Base-by-base conservation (phyloP, 768 basidiomycete species). In the Calocybe gangraenosa region DNA sequence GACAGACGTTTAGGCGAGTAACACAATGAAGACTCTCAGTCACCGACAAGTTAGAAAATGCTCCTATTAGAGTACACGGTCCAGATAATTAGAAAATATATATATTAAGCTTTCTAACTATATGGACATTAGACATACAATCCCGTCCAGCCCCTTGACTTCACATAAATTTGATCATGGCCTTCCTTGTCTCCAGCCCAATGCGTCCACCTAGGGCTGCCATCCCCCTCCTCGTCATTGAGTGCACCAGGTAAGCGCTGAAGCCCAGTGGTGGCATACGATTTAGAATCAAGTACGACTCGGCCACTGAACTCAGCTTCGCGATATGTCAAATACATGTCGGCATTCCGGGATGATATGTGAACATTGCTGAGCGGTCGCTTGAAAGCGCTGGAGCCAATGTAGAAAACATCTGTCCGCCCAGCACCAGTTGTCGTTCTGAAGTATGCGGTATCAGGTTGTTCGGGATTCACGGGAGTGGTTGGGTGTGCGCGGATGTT, bases 301-400 rank as follows among this genome's bases (percentile, higher is more conserved):
- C 64, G 67, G 5, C 80, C 81, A 51, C 60, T 70, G 61, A 73
- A 78, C 37, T 69, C 65, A 10, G 79, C 67, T 22, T 77, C 62
- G 45, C 65, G 64, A 59, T 82, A 82, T 2, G 69, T 78, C 38
- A 84, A 60, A 60, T 79, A 76, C 58, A 81, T 57, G 42, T 81
- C 76, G 5, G 69, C 79, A 48, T 73, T 75, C 51, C 64, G 62
- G 13, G 74, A 65, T 4, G 76, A 75, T 38, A 66, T 60, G 53
- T 82, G 81, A 15, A 53, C 57, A 49, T 62, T 73, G 33, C 64
- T 55, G 51, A 83, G 78, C 9, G 69, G 73, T 7, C 79, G 68
- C 53, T 74, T 70, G 48, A 52, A 57, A 8, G 59, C 62, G 42
- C 65, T 62, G 49, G 71, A 59, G 37, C 58, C 54, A 44, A 73